A percentile compares a stretch with the other conserved stretches of the same genome.
Evolutionary conservation across 257 asterid species (phyloP).

Genomic region (Solanum chilense): DNA sequence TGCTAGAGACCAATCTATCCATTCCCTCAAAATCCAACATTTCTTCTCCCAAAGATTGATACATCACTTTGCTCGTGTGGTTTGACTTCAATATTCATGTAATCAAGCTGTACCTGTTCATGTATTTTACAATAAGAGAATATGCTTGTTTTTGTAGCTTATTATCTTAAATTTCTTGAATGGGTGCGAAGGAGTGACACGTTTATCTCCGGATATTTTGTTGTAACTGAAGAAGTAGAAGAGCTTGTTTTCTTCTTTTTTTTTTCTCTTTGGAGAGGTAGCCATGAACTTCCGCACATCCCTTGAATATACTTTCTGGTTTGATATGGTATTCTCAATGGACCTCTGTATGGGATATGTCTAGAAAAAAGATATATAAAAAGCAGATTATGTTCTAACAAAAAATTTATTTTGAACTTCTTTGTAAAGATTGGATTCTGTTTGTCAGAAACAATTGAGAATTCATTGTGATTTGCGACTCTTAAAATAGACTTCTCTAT

Average conservation of each 20-base stretch:
- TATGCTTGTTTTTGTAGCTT: not conserved
- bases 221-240: not conserved
- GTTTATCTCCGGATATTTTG: not conserved
- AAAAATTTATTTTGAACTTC: not conserved
- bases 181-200: not conserved
- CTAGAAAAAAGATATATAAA: not conserved
- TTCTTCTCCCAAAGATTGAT: not conserved
- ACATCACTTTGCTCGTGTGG: not conserved
- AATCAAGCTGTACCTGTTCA: not conserved
- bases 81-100: not conserved
- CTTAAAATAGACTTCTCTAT: not conserved
- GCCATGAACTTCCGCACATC: not conserved
- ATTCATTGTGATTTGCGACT: not conserved
- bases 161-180: not conserved
- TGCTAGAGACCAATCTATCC: slow-evolving; percentile 27
- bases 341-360: not conserved
- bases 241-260: not conserved
- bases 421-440: not conserved
- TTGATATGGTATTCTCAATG: not conserved
- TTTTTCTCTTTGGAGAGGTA: not conserved
- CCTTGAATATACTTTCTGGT: not conserved
- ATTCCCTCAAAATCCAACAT: slow-evolving; percentile 19
- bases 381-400: not conserved
- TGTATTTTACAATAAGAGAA: not conserved
- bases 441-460: not conserved